Percentiles rank a stretch among this genome's conserved stretches.
phyloP scores from a whole-genome alignment of 768 basidiomycete genomes.

The Suillus decipiens region DNA sequence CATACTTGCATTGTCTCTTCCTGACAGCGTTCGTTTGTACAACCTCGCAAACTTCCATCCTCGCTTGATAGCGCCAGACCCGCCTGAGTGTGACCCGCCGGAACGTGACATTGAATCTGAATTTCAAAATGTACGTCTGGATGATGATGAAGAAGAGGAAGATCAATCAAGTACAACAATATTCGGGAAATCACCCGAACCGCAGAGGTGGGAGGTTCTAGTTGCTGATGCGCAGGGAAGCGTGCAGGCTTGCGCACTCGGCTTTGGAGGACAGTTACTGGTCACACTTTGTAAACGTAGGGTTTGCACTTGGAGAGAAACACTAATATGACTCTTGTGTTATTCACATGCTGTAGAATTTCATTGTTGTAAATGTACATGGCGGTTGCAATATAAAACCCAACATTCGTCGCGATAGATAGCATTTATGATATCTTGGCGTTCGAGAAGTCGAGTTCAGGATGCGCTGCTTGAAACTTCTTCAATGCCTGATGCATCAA shows the following conservation, averaged over 20 bases:
- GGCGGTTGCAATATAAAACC: background rate
- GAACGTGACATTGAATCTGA: conserved; percentile 27
- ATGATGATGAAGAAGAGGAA: conserved; percentile 29
- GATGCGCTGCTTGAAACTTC: conserved; percentile 89
- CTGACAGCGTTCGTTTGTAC: conserved; percentile 42
- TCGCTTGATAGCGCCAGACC: conserved; percentile 27
- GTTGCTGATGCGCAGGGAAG: conserved; percentile 18
- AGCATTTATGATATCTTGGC: conserved; percentile 73
- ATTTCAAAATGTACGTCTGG: conserved; percentile 25
- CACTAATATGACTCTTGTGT: conserved; percentile 15
- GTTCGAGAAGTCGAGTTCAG: conserved; percentile 92
- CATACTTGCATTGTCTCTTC: conserved; percentile 48
- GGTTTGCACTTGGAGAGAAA: conserved; percentile 29
- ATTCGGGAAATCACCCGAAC: conserved; percentile 20
- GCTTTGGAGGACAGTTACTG: conserved; percentile 40
- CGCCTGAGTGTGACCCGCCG: conserved; percentile 41
- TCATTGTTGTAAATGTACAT: background rate
- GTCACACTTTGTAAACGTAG: conserved; percentile 24
- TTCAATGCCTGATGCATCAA: conserved; percentile 60
- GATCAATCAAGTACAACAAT: conserved; percentile 7
- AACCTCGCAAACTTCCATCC: conserved; percentile 50
- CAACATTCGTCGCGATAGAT: background rate
- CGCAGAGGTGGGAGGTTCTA: conserved; percentile 24
- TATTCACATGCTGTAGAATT: conserved; percentile 9
- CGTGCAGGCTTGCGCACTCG: conserved; percentile 45